These are phyloP conservation scores for Euphorbia peplus DNA, from an alignment of 345 rosid genomes.

Conservation along the genomic window DNA sequence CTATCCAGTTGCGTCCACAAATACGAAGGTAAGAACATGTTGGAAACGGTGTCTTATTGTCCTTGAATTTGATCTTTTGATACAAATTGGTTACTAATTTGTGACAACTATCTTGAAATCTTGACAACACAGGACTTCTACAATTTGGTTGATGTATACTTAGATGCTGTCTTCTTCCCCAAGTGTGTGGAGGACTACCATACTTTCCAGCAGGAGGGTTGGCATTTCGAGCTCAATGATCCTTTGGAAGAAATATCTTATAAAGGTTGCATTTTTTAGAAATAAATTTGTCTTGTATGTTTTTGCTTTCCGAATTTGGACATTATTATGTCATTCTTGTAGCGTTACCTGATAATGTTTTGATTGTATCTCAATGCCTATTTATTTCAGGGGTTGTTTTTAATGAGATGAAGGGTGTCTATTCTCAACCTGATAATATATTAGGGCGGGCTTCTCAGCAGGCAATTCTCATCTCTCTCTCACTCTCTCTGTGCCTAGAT, in stretches of 20 bases:
- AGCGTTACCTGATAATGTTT: background rate
- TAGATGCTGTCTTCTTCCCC: slow-evolving; percentile 98
- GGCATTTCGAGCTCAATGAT: slow-evolving; percentile 92
- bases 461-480: slow-evolving; percentile 40
- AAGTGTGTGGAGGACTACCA: slow-evolving; percentile 85
- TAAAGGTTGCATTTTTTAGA: slow-evolving; percentile 53
- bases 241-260: slow-evolving; percentile 84
- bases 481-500: background rate
- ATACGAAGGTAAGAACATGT: slow-evolving; percentile 57
- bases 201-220: slow-evolving; percentile 98
- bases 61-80: background rate
- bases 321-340: background rate
- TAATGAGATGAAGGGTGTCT: slow-evolving; percentile 98
- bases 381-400: slow-evolving; percentile 81
- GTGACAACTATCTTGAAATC: slow-evolving; percentile 18
- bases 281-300: background rate
- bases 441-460: slow-evolving; percentile 74
- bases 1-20: slow-evolving; percentile 97
- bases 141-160: slow-evolving; percentile 91
- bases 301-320: background rate
- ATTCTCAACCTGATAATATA: slow-evolving; percentile 95
- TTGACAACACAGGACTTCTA: slow-evolving; percentile 70
- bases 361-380: background rate
- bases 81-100: slow-evolving; percentile 1
- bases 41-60: background rate